These are phyloP conservation scores for Argentina anserina DNA, from an alignment of 306 rosid genomes.

Conservation along the genomic window DNA sequence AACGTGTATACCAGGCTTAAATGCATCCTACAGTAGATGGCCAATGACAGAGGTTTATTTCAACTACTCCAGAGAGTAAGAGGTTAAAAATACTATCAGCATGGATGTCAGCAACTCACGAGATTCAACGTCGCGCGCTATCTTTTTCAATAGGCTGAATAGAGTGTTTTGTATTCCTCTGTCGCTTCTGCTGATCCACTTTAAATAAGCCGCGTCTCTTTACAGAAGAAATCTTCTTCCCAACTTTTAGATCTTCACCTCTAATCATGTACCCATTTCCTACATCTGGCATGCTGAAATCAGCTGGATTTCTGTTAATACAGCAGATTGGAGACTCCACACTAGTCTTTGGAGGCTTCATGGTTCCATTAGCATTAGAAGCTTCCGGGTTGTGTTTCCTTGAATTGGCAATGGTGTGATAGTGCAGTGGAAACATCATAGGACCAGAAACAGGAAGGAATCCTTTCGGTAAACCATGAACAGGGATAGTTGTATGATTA, in stretches of 20 bases:
- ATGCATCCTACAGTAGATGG: background rate
- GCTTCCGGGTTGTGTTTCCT: slow-evolving; percentile 29
- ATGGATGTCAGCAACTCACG: slow-evolving; percentile 25
- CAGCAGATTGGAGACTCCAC: slow-evolving; percentile 41
- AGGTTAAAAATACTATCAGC: slow-evolving; percentile 37
- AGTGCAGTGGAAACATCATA: slow-evolving; percentile 29
- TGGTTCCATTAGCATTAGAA: slow-evolving; percentile 36
- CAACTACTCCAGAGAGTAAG: slow-evolving; percentile 7
- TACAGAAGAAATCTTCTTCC: slow-evolving; percentile 32
- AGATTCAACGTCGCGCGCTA: slow-evolving; percentile 34
- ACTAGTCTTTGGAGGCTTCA: slow-evolving; percentile 36
- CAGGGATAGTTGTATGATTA: slow-evolving; percentile 27
- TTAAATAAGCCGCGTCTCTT: slow-evolving; percentile 31
- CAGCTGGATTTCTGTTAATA: slow-evolving; percentile 89
- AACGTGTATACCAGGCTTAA: background rate
- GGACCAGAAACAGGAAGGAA: slow-evolving; percentile 24
- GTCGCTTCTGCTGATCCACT: slow-evolving; percentile 45
- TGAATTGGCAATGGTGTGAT: slow-evolving; percentile 34
- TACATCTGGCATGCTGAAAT: slow-evolving; percentile 57
- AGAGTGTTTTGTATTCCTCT: slow-evolving; percentile 45
- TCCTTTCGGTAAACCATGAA: slow-evolving; percentile 21
- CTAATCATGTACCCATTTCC: slow-evolving; percentile 79
- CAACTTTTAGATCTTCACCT: slow-evolving; percentile 71
- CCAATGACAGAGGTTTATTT: slow-evolving; percentile 6
- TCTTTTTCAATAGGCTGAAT: slow-evolving; percentile 40